Evolutionary conservation across 176 grass and related monocot species (phyloP).

Genomic region (sorghum (Sorghum bicolor)): DNA sequence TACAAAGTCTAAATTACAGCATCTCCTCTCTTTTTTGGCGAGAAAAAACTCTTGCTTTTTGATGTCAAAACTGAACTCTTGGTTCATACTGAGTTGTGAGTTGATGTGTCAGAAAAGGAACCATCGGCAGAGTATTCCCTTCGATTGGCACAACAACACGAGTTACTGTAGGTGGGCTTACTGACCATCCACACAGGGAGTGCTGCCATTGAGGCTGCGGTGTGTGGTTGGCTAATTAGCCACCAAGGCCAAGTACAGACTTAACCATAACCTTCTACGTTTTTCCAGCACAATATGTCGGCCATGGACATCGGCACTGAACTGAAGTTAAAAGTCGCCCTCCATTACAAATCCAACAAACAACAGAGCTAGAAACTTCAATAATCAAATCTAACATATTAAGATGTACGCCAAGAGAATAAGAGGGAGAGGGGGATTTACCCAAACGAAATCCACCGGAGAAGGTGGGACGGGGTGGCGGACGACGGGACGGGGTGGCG

Average conservation of each 20-base stretch:
- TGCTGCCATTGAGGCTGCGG: conserved; percentile 22
- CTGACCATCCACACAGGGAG: conserved; percentile 60
- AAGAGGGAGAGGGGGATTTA: not conserved
- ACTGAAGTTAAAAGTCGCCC: not conserved
- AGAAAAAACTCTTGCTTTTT: not conserved
- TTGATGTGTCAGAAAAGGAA: conserved; percentile 24
- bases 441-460: not conserved
- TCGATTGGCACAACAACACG: conserved; percentile 29
- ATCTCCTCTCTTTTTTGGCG: not conserved
- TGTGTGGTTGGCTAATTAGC: conserved; percentile 67
- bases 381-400: too few species aligned
- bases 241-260: conserved; percentile 9
- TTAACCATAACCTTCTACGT: not conserved
- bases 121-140: conserved; percentile 18
- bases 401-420: not conserved
- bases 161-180: conserved; percentile 47
- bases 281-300: not conserved
- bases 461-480: not conserved
- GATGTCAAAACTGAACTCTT: not conserved
- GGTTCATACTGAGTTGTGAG: conserved; percentile 18
- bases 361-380: not conserved
- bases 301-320: not conserved
- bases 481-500: not conserved
- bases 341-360: not conserved
- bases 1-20: not conserved